phyloP scores from a whole-genome alignment of 306 rosid genomes.

The Ceratonia siliqua region DNA sequence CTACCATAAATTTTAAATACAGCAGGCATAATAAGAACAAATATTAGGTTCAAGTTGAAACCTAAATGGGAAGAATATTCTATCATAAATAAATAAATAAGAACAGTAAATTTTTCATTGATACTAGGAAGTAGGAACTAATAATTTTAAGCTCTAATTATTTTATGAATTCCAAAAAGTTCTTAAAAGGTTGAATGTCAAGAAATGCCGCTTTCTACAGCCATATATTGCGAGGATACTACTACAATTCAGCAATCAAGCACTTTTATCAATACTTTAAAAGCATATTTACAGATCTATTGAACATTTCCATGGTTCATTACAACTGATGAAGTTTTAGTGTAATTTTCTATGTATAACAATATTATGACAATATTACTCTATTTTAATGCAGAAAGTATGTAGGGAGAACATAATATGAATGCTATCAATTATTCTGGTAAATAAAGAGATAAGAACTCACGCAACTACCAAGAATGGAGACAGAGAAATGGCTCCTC shows the following conservation, averaged over 20 bases:
- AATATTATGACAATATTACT: background rate
- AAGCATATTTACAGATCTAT: background rate
- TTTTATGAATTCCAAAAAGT: background rate
- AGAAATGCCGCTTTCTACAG: background rate
- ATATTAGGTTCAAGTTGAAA: background rate
- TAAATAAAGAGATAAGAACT: no score
- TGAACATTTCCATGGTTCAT: background rate
- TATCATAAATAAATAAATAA: background rate
- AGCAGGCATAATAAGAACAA: background rate
- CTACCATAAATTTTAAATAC: conserved; percentile 1
- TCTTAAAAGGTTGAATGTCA: background rate
- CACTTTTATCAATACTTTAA: background rate
- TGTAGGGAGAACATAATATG: background rate
- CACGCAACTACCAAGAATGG: no score
- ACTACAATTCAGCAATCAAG: background rate
- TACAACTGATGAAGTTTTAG: background rate
- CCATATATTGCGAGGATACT: background rate
- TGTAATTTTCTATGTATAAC: background rate
- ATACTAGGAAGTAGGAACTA: background rate
- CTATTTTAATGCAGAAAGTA: background rate
- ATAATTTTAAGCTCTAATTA: background rate
- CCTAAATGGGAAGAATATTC: background rate
- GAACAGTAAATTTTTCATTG: background rate
- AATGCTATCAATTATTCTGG: background rate
- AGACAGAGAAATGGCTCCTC: background rate